These are phyloP conservation scores for Ettlia oleoabundans DNA, from an alignment of 139 green algal genomes.

Conservation along the genomic window DNA sequence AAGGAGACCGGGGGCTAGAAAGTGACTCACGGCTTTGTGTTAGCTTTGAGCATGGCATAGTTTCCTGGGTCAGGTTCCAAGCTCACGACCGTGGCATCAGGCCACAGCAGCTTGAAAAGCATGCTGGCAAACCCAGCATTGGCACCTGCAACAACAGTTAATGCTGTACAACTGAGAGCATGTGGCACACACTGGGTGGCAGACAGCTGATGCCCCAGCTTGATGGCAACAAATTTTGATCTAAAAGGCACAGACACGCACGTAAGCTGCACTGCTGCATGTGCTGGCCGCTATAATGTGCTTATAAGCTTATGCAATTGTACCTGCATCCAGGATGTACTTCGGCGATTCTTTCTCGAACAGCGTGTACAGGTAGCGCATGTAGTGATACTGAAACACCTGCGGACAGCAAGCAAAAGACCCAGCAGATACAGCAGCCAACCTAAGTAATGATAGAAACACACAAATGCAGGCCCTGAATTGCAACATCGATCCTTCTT, in stretches of 20 bases:
- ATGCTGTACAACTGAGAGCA: neutral
- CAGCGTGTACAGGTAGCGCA: conserved; percentile 24
- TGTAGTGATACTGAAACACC: conserved; percentile 27
- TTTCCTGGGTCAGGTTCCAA: conserved; percentile 38
- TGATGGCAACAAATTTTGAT: no score
- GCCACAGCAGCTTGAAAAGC: conserved; percentile 39
- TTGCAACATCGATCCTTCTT: no score
- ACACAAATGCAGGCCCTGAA: no score
- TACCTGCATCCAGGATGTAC: conserved; percentile 34
- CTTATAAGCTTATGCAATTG: no score
- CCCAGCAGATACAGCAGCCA: no score
- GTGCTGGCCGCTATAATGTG: neutral
- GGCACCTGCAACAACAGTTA: neutral
- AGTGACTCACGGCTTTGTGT: conserved; percentile 15
- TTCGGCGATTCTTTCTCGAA: neutral
- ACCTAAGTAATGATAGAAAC: no score
- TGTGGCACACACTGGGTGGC: no score
- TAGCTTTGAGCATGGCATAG: conserved; percentile 27
- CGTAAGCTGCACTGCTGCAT: neutral
- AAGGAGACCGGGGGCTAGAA: neutral
- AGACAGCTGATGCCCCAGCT: no score
- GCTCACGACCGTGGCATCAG: conserved; percentile 31
- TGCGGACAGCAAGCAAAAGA: neutral
- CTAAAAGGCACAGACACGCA: neutral
- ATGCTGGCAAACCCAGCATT: neutral